Percentiles rank a stretch among this genome's conserved stretches.
These are phyloP conservation scores for Chrysanthemum lavandulifolium DNA, from an alignment of 129 eudicot species.

Conservation along the genomic window DNA sequence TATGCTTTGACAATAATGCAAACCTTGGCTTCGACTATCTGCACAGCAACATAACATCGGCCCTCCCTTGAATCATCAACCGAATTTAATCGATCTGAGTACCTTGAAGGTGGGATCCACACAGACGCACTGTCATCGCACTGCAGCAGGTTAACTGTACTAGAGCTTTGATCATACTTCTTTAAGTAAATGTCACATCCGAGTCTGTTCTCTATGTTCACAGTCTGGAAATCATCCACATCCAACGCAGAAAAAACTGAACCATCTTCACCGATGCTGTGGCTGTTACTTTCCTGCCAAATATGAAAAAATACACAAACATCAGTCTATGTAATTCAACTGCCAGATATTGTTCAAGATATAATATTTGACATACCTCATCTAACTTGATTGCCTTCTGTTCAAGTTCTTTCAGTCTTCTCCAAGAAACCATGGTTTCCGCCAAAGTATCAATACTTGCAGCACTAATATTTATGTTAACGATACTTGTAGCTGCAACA, in stretches of 20 bases:
- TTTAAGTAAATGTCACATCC: conserved; percentile 87
- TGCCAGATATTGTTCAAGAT: conserved; percentile 1
- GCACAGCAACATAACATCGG: conserved; percentile 70
- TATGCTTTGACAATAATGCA: neutral
- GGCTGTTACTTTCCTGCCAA: conserved; percentile 56
- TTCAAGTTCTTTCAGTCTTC: conserved; percentile 79
- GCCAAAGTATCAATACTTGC: conserved; percentile 79
- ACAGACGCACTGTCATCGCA: conserved; percentile 46
- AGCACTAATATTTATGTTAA: conserved; percentile 83
- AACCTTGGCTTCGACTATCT: conserved; percentile 90
- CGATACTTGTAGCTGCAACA: conserved; percentile 81
- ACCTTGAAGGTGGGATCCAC: conserved; percentile 93
- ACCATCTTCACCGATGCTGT: conserved; percentile 40
- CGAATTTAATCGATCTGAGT: conserved; percentile 74
- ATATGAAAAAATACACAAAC: conserved; percentile 18
- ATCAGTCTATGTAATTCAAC: conserved; percentile 17
- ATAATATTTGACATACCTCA: conserved; percentile 49
- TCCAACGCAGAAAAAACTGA: conserved; percentile 71
- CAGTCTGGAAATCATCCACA: conserved; percentile 85
- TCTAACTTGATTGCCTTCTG: conserved; percentile 73
- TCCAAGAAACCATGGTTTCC: conserved; percentile 81
- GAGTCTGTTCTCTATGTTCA: conserved; percentile 78
- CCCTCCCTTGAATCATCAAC: conserved; percentile 73
- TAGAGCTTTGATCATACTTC: conserved; percentile 50
- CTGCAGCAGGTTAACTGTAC: conserved; percentile 45